A percentile compares a stretch with the other conserved stretches of the same genome.
phyloP scores from a whole-genome alignment of 2,329 filamentous ascomycete genomes.

The Corynespora cassiicola region DNA sequence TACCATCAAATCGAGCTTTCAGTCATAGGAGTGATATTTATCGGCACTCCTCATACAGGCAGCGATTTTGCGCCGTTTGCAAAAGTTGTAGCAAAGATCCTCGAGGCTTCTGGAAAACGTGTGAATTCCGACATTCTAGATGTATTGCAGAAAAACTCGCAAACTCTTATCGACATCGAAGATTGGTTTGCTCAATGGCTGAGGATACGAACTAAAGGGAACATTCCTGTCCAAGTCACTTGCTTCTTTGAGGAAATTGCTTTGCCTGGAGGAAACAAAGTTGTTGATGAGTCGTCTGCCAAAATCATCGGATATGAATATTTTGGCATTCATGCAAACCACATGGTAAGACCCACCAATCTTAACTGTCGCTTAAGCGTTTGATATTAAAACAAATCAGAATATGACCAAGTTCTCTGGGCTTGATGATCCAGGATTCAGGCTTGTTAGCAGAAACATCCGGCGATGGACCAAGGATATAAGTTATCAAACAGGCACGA shows the following conservation, averaged over 20 bases:
- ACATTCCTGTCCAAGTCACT: constrained; percentile 3
- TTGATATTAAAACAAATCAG: neutral
- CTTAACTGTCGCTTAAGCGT: neutral
- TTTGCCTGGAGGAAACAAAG: constrained; percentile 1
- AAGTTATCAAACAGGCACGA: neutral
- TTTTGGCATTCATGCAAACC: constrained; percentile 6
- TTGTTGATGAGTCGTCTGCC: neutral
- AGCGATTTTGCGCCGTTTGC: constrained; percentile 7
- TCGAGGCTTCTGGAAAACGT: neutral
- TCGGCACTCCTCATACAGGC: constrained; percentile 15
- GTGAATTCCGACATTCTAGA: constrained; percentile 1
- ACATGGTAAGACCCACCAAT: constrained; percentile 1
- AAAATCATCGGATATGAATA: constrained; percentile 1
- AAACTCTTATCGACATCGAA: constrained; percentile 16
- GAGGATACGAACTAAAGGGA: neutral
- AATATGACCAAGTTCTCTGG: constrained; percentile 9
- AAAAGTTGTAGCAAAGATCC: constrained; percentile 2
- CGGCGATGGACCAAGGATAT: constrained; percentile 1
- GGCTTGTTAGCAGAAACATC: constrained; percentile 1
- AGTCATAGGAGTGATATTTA: constrained; percentile 7
- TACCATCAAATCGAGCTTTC: constrained; percentile 2
- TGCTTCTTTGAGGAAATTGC: constrained; percentile 9
- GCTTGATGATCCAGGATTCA: constrained; percentile 3
- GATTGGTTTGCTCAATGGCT: constrained; percentile 3
- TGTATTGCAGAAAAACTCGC: constrained; percentile 1